These are phyloP conservation scores for Gliomastix tumulicola DNA, from an alignment of 2,329 filamentous ascomycete species.

Conservation along the genomic window DNA sequence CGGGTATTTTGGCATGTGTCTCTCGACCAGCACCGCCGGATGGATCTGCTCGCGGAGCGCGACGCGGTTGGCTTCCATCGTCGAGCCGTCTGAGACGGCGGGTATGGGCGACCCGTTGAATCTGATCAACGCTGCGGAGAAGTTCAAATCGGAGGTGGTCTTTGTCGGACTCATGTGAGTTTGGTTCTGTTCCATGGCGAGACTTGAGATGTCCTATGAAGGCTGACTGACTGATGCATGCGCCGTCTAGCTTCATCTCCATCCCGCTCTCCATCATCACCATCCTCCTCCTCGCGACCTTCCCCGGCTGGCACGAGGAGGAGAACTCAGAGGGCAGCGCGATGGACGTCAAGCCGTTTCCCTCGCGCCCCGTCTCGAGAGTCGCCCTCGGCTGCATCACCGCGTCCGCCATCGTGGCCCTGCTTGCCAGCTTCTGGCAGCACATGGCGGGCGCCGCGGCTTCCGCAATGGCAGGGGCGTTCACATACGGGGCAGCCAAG, in stretches of 20 bases:
- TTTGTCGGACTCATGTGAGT: constrained; percentile 81
- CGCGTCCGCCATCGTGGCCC: constrained; percentile 61
- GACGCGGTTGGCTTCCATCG: not conserved
- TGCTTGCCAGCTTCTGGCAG: constrained; percentile 75
- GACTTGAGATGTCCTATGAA: not conserved
- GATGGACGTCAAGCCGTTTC: constrained; percentile 89
- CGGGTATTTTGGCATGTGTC: constrained; percentile 94
- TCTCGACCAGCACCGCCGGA: constrained; percentile 76
- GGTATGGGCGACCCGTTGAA: constrained; percentile 97
- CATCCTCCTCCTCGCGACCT: constrained; percentile 89
- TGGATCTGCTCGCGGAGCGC: constrained; percentile 85
- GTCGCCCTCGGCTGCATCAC: constrained; percentile 89
- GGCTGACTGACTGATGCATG: not conserved
- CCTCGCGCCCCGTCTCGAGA: constrained; percentile 85
- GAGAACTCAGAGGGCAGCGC: constrained; percentile 73
- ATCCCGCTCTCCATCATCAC: constrained; percentile 96
- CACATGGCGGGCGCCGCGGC: constrained; percentile 95
- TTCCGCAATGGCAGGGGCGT: constrained; percentile 84
- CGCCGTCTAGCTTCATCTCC: constrained; percentile 62
- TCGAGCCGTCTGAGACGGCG: not conserved
- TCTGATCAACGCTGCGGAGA: constrained; percentile 90
- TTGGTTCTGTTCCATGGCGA: no score
- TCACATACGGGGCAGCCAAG: constrained; percentile 81
- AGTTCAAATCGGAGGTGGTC: constrained; percentile 97
- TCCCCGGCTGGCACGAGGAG: constrained; percentile 96